Base-by-base conservation (phyloP, 2,329 filamentous ascomycete genomes). In the Mycosphaerella sp. region DNA sequence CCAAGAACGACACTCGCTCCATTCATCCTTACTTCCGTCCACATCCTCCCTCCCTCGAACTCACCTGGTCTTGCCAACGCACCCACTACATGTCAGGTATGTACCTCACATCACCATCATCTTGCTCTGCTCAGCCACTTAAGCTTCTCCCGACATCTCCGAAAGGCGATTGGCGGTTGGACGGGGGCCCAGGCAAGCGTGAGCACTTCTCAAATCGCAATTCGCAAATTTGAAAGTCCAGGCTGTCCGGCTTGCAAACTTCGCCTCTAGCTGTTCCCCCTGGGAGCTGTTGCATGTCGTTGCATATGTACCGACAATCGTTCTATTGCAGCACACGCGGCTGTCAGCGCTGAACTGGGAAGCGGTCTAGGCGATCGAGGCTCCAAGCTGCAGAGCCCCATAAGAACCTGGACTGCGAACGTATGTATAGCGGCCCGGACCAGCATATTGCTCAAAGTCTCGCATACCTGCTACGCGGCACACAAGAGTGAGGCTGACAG, bases 251-350 rank as follows among this genome's bases (percentile, higher is more conserved):
- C 42, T 44, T n/a, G 17, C 23, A 44, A 21, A 26, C 17, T 44
- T 44, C 21, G 17, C 21, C 31, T 12, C 42, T 43, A 46, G 42
- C 50, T 32, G 31, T 40, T 17, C 14, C 36, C 48, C 48, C 48
- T 51, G 42, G 9, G 21, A 26, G 23, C 8, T 10, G 42, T 21
- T 23, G 48, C 48, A 44, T 50, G 17, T 10, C 29, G 17, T 41
- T 52, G 48, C 53, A 55, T 48, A 48, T 56, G 26, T 29, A 29
- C 26, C 54, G 48, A 38, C 53, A 42, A 46, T 51, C 42, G 26
- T 38, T 51, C 53, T 48, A 29, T 31, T 43, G 48, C 53, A 45
- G 41, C 42, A 47, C 53, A 48, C 40, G 53, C 45, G 48, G 48
- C 48, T 55, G 53, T 55, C 53, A 42, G 32, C 26, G 43, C 48